A percentile compares a stretch with the other conserved stretches of the same genome.
These are phyloP conservation scores for Fusarium compactum DNA, from an alignment of 2,329 filamentous ascomycete genomes.

Conservation along the genomic window DNA sequence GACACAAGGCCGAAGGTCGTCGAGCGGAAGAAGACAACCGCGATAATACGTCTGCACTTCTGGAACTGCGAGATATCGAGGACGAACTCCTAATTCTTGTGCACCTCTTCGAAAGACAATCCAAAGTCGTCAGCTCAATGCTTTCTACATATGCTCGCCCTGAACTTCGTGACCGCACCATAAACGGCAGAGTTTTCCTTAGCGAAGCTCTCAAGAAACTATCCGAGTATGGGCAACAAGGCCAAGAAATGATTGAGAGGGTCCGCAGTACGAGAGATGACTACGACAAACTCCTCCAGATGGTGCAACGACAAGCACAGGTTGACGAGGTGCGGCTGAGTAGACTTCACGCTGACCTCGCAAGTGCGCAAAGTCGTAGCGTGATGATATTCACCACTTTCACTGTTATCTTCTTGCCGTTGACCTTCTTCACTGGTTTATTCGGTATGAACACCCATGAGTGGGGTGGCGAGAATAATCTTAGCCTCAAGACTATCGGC, in stretches of 20 bases:
- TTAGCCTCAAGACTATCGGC: slow-evolving; percentile 60
- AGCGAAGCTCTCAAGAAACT: slow-evolving; percentile 64
- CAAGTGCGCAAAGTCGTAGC: slow-evolving; percentile 70
- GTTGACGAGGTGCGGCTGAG: slow-evolving; percentile 74
- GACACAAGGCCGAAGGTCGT: slow-evolving; percentile 56
- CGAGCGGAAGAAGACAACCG: slow-evolving; percentile 69
- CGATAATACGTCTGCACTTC: slow-evolving; percentile 70
- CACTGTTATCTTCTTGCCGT: slow-evolving; percentile 72
- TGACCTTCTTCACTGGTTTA: slow-evolving; percentile 74
- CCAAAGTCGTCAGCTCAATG: slow-evolving; percentile 62
- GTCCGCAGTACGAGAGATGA: slow-evolving; percentile 70
- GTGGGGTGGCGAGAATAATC: slow-evolving; percentile 65
- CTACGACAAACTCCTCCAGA: slow-evolving; percentile 74
- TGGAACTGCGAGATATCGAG: slow-evolving; percentile 73
- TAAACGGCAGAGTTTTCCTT: slow-evolving; percentile 64
- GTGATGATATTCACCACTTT: slow-evolving; percentile 76
- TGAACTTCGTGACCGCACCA: slow-evolving; percentile 56
- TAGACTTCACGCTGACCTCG: slow-evolving; percentile 71
- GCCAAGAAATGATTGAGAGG: slow-evolving; percentile 69
- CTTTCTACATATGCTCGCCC: slow-evolving; percentile 57
- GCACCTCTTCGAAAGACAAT: slow-evolving; percentile 69
- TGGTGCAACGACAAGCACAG: slow-evolving; percentile 75
- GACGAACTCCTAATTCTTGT: slow-evolving; percentile 70
- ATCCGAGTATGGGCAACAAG: slow-evolving; percentile 66
- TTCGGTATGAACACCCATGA: slow-evolving; percentile 75